Conservation (phyloP, 2,329 filamentous ascomycete species). For the Mycosphaerella sp. region DNA sequence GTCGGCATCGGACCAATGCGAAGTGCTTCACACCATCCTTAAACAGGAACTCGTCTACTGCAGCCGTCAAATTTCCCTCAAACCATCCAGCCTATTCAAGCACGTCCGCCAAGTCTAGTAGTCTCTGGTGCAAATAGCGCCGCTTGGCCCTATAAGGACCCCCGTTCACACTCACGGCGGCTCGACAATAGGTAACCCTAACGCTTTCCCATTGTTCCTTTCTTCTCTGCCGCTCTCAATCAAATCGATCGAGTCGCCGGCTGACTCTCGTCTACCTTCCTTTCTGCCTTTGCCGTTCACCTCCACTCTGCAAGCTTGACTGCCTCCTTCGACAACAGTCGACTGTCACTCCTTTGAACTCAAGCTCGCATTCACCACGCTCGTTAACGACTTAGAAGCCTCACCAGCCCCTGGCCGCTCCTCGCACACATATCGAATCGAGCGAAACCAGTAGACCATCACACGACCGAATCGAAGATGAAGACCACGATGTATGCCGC, state of each 20-base stretch:
- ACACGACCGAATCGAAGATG: not conserved
- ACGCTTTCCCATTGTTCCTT: slow-evolving; percentile 10
- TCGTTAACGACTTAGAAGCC: slow-evolving; percentile 2
- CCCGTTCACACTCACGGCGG: slow-evolving; percentile 6
- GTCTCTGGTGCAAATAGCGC: slow-evolving; percentile 6
- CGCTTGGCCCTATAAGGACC: slow-evolving; percentile 17
- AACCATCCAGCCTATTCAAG: slow-evolving; percentile 6
- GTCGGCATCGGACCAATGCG: slow-evolving; percentile 1
- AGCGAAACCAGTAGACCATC: not conserved
- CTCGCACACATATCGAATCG: not conserved
- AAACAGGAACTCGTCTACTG: slow-evolving; percentile 4
- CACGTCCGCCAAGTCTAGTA: slow-evolving; percentile 6
- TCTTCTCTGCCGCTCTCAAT: slow-evolving; percentile 7
- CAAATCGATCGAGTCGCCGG: slow-evolving; percentile 11
- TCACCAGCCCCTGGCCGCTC: slow-evolving; percentile 4
- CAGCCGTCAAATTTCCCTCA: slow-evolving; percentile 6
- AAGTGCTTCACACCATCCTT: not conserved
- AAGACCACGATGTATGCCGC: slow-evolving; percentile 12
- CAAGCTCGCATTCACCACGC: slow-evolving; percentile 5
- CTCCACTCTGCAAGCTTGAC: not conserved
- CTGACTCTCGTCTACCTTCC: slow-evolving; percentile 6
- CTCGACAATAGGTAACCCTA: slow-evolving; percentile 3
- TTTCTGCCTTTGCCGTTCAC: slow-evolving; percentile 2
- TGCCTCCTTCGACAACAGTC: slow-evolving; percentile 4
- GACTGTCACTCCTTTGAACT: slow-evolving; percentile 10